Base-by-base conservation (phyloP, 306 rosid genomes). In the Acacia acuminata region DNA sequence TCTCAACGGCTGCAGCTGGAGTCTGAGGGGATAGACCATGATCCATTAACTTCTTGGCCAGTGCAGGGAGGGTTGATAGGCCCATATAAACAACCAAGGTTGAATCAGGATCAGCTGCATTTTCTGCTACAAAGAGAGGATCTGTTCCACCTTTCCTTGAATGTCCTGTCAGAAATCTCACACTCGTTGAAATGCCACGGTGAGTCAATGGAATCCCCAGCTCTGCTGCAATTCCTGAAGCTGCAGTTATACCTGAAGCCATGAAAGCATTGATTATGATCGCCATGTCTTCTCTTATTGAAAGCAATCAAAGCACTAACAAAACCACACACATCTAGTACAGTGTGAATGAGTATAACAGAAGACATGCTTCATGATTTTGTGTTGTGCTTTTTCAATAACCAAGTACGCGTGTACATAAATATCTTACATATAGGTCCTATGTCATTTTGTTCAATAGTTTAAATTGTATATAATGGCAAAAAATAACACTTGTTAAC, bases 51-150 rank as follows among this genome's bases (percentile, higher is more conserved):
- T 93, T 93, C 76, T 77, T 83, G 67, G 99, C 94, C 65, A 96
- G 92, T 44, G 99, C 86, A 66, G 98, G 98, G 75, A 96, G 90
- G 50, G 99, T 96, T 36, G 98, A 90, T 79, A 96, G 86, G 67
- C 99, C 99, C 99, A 96, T 96, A 78, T 96, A 93, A 71, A 96
- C 93, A 61, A 96, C 98, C 89, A 93, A 86, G 81, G 99, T 93
- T 5, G 97, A 89, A 73, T 96, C 96, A 50, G 91, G 86, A 82
- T 95, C 98, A 3, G 96, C 97, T 53, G 97, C 98, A 84, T 92
- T 95, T 89, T 93, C 97, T 4, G 96, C 97, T 32, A 93, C 96
- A 80, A 90, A 96, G 13, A 96, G 83, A 75, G 99, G 99, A 88
- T 93, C 96, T 2, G 89, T 81, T 83, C 99, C 97, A 77, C 99